Evolutionary conservation across 805 yeast genomes (phyloP).

Genomic region (Diddensiella santjacobensis): DNA sequence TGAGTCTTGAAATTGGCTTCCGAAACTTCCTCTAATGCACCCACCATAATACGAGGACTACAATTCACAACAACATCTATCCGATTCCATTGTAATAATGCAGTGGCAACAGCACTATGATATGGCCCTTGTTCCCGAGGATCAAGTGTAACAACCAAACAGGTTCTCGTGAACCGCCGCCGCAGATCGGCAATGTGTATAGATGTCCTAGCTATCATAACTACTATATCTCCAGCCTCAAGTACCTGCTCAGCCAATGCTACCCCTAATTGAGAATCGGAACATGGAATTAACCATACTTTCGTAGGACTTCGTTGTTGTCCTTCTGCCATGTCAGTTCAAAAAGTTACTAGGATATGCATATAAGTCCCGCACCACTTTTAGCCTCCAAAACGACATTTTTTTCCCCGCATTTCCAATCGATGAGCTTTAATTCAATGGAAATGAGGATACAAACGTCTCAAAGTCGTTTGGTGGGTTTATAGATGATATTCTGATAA

Average conservation of each 20-base stretch:
- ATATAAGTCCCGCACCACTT: no score
- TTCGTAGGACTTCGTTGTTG: slow-evolving; percentile 7
- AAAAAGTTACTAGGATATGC: no score
- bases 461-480: no score
- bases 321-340: no score
- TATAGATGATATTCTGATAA: no score
- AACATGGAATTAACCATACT: slow-evolving; percentile 22
- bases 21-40: slow-evolving; percentile 21
- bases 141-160: slow-evolving; percentile 8
- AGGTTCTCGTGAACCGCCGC: slow-evolving; percentile 12
- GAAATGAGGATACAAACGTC: no score
- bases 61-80: slow-evolving; percentile 23
- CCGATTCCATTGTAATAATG: slow-evolving; percentile 15
- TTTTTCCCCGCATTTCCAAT: background rate
- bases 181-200: background rate
- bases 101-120: slow-evolving; percentile 19
- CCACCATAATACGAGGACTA: slow-evolving; percentile 13
- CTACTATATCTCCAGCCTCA: slow-evolving; percentile 18
- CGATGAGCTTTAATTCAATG: no score
- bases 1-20: slow-evolving; percentile 20
- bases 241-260: slow-evolving; percentile 19
- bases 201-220: slow-evolving; percentile 6
- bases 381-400: background rate
- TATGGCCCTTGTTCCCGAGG: slow-evolving; percentile 15
- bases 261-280: slow-evolving; percentile 13